phyloP scores from a whole-genome alignment of 2,329 filamentous ascomycete species.

The Beauveria brongniartii region DNA sequence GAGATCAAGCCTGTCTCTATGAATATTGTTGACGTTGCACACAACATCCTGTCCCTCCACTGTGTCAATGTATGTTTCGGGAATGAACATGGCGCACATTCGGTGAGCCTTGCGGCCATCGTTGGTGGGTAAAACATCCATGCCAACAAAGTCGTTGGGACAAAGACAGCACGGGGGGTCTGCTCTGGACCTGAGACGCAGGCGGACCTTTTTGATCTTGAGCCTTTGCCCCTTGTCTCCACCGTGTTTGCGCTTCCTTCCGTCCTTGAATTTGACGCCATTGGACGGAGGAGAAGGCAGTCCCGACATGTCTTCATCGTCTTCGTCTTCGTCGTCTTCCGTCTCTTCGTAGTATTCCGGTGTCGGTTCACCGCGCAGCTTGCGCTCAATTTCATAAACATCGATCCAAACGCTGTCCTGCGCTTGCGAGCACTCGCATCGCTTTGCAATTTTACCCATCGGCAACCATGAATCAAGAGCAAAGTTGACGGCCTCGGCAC shows the following conservation, averaged over 20 bases:
- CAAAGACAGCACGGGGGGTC: constrained; percentile 85
- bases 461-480: constrained; percentile 91
- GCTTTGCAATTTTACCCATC: constrained; percentile 91
- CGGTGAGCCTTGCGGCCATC: constrained; percentile 82
- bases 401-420: constrained; percentile 98
- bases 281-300: constrained; percentile 72
- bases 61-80: constrained; percentile 78
- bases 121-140: constrained; percentile 78
- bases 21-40: constrained; percentile 70
- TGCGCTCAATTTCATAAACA: constrained; percentile 90
- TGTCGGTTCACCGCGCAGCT: constrained; percentile 79
- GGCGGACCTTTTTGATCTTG: constrained; percentile 71
- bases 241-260: constrained; percentile 50
- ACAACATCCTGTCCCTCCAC: constrained; percentile 65
- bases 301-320: constrained; percentile 51
- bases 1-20: constrained; percentile 79
- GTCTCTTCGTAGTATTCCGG: constrained; percentile 69
- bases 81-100: constrained; percentile 82
- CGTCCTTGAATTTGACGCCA: constrained; percentile 56
- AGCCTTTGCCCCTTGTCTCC: constrained; percentile 33
- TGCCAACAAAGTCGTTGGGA: constrained; percentile 77
- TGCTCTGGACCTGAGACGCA: constrained; percentile 61
- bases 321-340: constrained; percentile 55
- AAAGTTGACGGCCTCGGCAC: constrained; percentile 97
- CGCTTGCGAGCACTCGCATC: constrained; percentile 90